Conservation (phyloP, 495 filamentous ascomycete genomes). For the Talaromyces liani region DNA sequence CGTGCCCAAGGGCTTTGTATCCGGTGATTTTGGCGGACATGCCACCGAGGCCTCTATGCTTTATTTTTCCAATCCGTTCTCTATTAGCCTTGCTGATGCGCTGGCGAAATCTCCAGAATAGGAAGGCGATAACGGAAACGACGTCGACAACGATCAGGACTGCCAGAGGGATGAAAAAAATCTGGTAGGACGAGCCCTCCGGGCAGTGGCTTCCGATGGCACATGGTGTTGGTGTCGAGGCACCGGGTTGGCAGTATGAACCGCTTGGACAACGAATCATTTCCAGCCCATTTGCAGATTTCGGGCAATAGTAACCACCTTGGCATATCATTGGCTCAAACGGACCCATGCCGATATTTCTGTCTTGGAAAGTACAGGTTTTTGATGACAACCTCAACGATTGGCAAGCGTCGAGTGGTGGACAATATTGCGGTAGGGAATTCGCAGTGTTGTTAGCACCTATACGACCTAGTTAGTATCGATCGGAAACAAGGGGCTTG, state of each 20-base stretch:
- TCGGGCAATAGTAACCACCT: slow-evolving; percentile 36
- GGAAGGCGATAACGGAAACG: slow-evolving; percentile 21
- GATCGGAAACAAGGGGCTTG: background rate
- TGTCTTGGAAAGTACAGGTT: background rate
- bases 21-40: slow-evolving; percentile 12
- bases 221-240: slow-evolving; percentile 32
- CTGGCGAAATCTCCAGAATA: slow-evolving; percentile 20
- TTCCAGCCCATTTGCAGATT: slow-evolving; percentile 19
- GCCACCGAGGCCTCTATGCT: background rate
- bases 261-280: slow-evolving; percentile 31
- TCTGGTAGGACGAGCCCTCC: slow-evolving; percentile 23
- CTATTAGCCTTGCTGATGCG: slow-evolving; percentile 14
- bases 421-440: background rate
- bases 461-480: background rate
- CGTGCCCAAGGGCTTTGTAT: slow-evolving; percentile 22
- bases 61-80: background rate
- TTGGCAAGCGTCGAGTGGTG: background rate
- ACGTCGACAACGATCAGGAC: slow-evolving; percentile 36
- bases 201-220: slow-evolving; percentile 32
- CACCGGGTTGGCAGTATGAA: slow-evolving; percentile 36
- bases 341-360: slow-evolving; percentile 10
- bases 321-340: slow-evolving; percentile 40
- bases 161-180: slow-evolving; percentile 29
- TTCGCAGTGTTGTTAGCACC: background rate
- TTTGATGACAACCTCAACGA: background rate